A percentile compares a stretch with the other conserved stretches of the same genome.
These are phyloP conservation scores for Termitomyces bulborhizus DNA, from an alignment of 768 basidiomycete species.

Conservation along the genomic window DNA sequence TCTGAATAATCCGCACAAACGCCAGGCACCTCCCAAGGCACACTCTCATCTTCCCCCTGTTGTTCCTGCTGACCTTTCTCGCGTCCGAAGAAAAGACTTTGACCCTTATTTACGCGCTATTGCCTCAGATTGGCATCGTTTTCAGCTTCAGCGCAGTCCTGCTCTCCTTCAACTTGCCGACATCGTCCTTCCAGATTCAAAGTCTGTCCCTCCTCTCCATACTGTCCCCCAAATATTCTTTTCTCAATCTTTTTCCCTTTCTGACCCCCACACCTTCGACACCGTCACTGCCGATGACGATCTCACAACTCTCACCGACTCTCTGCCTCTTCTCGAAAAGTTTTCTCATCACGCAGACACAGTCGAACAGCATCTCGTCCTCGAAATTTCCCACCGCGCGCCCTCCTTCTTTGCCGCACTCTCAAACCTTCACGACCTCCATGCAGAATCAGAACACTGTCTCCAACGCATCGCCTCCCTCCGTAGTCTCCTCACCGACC, in stretches of 20 bases:
- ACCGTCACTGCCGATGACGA: conserved; percentile 61
- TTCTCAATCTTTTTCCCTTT: conserved; percentile 67
- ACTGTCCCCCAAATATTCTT: conserved; percentile 83
- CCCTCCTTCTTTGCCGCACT: conserved; percentile 96
- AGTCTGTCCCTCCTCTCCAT: conserved; percentile 62
- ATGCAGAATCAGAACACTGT: conserved; percentile 82
- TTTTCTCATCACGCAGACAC: conserved; percentile 91
- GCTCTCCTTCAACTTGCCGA: too few species aligned
- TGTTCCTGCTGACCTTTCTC: conserved; percentile 68
- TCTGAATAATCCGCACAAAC: conserved; percentile 83
- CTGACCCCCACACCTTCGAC: conserved; percentile 71
- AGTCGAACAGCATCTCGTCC: conserved; percentile 89
- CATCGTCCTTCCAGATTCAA: conserved; percentile 15
- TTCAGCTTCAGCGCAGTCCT: conserved; percentile 44
- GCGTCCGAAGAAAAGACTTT: conserved; percentile 78
- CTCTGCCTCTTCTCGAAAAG: conserved; percentile 77
- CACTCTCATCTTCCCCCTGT: conserved; percentile 74
- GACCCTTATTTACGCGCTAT: conserved; percentile 74
- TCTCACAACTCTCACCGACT: conserved; percentile 56
- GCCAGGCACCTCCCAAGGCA: conserved; percentile 80
- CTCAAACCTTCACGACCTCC: conserved; percentile 88
- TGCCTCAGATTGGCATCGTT: conserved; percentile 70
- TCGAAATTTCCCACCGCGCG: conserved; percentile 86
- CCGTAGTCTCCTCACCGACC: conserved; percentile 62
- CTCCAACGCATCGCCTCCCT: conserved; percentile 70